Base-by-base conservation (phyloP, 768 basidiomycete species). In the Chlorophyllum brunneum region DNA sequence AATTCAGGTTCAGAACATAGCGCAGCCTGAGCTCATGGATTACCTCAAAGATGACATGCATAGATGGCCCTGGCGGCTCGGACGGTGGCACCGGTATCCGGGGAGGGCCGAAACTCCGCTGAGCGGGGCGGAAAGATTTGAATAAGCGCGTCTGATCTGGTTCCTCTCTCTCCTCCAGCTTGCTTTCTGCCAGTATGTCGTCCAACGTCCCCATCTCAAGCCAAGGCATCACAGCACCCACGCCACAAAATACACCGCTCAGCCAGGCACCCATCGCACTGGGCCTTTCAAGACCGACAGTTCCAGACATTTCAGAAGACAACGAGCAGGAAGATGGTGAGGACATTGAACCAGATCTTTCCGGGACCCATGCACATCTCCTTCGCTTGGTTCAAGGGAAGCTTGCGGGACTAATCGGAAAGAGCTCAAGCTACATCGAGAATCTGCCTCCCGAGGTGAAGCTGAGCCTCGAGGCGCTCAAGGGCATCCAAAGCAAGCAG, bases 341-440 rank as follows among this genome's bases (percentile, higher is more conserved):
- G 40, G 63, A 60, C 24, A 67, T 62, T 18, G 52, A 63, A 5
- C 58, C 64, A 33, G 70, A 69, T 52, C 70, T 77, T 37, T 65
- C 69, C 4, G 74, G 70, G 18, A 63, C 74, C 48, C 69, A 81
- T 68, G 76, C 80, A 59, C 85, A 86, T 16, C 85, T 92, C 75
- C 73, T 92, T 38, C 85, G 83, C 47, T 78, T 98, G 68, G 92
- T 98, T 11, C 92, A 98, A 58, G 86, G 86, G 59, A 87, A 84
- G 69, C 87, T 99, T 56, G 82, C 84, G 30, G 77, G 77, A 60
- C 84, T 99, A 31, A 73, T 98, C 57, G 95, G 95, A 43, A 86
- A 85, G 68, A 92, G 91, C 64, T 95, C 92, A 11, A 94, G 94
- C 11, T 99, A 99, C 73, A 82, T 99, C 73, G 93, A 98, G 73